A percentile compares a stretch with the other conserved stretches of the same genome.
phyloP scores from a whole-genome alignment of 768 basidiomycete genomes.

The Heimioporus sp. region DNA sequence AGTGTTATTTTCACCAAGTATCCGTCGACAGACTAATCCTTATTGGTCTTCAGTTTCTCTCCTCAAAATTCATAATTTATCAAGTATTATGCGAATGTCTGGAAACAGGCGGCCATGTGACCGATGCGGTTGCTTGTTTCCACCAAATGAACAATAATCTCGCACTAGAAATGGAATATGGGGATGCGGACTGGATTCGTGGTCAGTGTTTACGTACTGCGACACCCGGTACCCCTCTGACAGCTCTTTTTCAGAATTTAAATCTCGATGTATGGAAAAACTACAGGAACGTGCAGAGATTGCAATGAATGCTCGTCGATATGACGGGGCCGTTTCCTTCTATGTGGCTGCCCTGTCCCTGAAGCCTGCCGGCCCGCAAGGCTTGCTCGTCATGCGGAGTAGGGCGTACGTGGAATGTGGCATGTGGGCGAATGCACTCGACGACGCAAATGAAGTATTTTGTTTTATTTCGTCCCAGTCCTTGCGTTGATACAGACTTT shows the following conservation, averaged over 20 bases:
- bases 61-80: neutral
- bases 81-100: neutral
- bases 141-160: neutral
- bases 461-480: too few species aligned
- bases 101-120: neutral
- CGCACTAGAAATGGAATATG: neutral
- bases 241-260: neutral
- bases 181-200: neutral
- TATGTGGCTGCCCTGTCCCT: neutral
- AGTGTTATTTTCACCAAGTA: neutral
- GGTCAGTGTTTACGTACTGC: neutral
- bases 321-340: neutral
- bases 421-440: neutral
- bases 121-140: constrained; percentile 1
- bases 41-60: neutral
- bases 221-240: neutral
- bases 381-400: neutral
- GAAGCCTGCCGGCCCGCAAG: neutral
- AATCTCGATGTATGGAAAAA: neutral
- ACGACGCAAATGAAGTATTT: neutral
- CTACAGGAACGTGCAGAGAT: neutral
- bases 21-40: neutral
- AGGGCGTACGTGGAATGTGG: neutral
- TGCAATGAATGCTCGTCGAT: neutral
- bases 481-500: too few species aligned